Evolutionary conservation across 2,329 filamentous ascomycete genomes (phyloP), one percentile per base, ranked within the genome.

Genomic region (Fusarium beomiforme): DNA sequence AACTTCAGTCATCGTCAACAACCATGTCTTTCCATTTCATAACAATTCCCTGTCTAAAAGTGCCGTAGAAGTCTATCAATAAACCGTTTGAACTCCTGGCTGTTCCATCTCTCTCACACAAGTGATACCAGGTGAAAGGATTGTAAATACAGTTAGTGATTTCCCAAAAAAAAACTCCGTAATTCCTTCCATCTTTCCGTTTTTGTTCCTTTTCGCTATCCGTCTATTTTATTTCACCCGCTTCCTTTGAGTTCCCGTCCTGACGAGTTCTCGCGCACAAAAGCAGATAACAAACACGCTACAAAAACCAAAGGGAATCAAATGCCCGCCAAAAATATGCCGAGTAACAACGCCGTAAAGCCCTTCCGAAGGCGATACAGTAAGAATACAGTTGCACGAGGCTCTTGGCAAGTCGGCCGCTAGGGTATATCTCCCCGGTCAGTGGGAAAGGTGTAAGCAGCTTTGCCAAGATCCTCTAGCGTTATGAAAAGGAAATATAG

Each of bases 171-270:
- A 46, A 46, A 65, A 72, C 65, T 59, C 69, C 69, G 23, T 33
- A 23, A 41, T 54, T 29, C 69, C 60, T 31, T 46, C 55, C 43
- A 56, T 61, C 42, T 72, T 71, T 58, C 53, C 59, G 14, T 47
- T 67, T 65, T 67, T 61, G 33, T 62, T 50, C 58, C 42, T 53
- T 41, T 55, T 50, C 61, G 43, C 53, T 53, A 44, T 62, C 59
- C 61, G 69, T 71, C 69, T 72, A 71, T 71, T 67, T 71, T 72
- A 37, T 53, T 65, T 68, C 64, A 31, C 54, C 41, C 41, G 37
- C 51, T 53, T 31, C 63, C 34, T 55, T 55, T 34, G 44, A 66
- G 37, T 41, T 36, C 66, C 56, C 67, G 60, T 62, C 66, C 60
- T 58, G 66, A 61, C 66, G 69, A 46, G 55, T 49, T 53, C 46